Evolutionary conservation across 139 green algal genomes (phyloP), one percentile per base, ranked within the genome.

Genomic region (Haematococcus lacustris): DNA sequence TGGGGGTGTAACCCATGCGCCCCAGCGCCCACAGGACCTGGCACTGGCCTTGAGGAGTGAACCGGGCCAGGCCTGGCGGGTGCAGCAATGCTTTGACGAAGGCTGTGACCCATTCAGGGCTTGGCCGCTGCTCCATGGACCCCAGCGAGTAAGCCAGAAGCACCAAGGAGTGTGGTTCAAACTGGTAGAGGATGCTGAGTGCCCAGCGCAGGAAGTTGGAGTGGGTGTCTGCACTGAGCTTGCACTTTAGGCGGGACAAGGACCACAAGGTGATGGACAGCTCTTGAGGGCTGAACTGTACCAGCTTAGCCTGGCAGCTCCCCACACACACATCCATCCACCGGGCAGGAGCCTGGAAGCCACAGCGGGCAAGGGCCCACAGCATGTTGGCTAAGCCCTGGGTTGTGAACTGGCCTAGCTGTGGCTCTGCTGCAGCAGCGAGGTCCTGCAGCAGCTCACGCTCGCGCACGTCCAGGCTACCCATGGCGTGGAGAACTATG

Each of bases 401-500:
- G n/a, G 69, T 59, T 25, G 40, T 72, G 38, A 80, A 35, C 3
- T 35, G 35, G 1, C 6, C 30, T 53, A 80, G 41, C 38, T 73
- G 71, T 30, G 51, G 38, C 75, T 80, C 63, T 26, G 51, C 53
- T 28, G 47, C 63, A 3, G 7, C 51, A 17, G 65, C 71, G 57
- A 81, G 66, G 40, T 53, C 70, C 33, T 51, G 63, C 37, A 81
- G 57, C 51, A 77, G 70, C 70, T 81, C 76, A 25, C 76, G 65
- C 53, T 81, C 76, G 5, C 65, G 53, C 65, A 81, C 65, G 30
- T 81, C 71, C 76, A 81, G 65, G 3, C 34, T 37, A 1, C 70
- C 76, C 34, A 81, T 57, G 17, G 34, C 32, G 71, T 77, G 66
- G 1, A 70, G 57, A 3, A 66, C 64, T 39, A 40, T 66, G 51